phyloP scores from a whole-genome alignment of 352 stramenopile species.

The Globisporangium emineosum region DNA sequence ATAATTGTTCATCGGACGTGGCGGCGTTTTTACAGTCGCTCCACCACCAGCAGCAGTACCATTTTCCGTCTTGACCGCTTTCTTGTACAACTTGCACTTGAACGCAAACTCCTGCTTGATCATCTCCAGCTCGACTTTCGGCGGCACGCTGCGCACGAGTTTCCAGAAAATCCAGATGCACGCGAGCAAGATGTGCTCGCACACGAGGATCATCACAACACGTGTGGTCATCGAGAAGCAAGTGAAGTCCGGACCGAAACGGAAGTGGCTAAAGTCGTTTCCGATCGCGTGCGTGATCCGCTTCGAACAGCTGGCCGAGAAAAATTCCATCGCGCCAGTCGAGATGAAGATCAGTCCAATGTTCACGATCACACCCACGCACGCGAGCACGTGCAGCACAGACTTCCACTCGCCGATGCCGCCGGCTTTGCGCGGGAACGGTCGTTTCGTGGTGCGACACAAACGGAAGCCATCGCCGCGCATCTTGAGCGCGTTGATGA shows the following conservation, averaged over 20 bases:
- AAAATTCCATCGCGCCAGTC: conserved; percentile 77
- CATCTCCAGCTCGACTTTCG: conserved; percentile 60
- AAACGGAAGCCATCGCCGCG: conserved; percentile 73
- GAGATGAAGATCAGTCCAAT: conserved; percentile 78
- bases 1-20: not conserved
- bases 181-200: conserved; percentile 58
- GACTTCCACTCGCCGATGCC: conserved; percentile 74
- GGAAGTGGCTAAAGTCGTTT: conserved; percentile 56
- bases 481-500: conserved; percentile 80
- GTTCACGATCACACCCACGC: conserved; percentile 72
- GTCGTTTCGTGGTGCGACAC: conserved; percentile 67
- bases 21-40: not conserved
- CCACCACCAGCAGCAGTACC: not conserved
- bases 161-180: conserved; percentile 72
- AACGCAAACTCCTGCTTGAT: conserved; percentile 68
- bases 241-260: conserved; percentile 69
- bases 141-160: conserved; percentile 53
- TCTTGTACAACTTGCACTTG: conserved; percentile 70
- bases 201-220: conserved; percentile 79
- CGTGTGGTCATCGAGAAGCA: conserved; percentile 76
- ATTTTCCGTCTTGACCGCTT: conserved; percentile 19
- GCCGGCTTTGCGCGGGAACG: conserved; percentile 67
- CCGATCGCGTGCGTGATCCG: conserved; percentile 56
- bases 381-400: conserved; percentile 65
- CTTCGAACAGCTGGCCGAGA: conserved; percentile 39